Conservation (phyloP, 306 rosid species). For the Ochetophila trinervis region DNA sequence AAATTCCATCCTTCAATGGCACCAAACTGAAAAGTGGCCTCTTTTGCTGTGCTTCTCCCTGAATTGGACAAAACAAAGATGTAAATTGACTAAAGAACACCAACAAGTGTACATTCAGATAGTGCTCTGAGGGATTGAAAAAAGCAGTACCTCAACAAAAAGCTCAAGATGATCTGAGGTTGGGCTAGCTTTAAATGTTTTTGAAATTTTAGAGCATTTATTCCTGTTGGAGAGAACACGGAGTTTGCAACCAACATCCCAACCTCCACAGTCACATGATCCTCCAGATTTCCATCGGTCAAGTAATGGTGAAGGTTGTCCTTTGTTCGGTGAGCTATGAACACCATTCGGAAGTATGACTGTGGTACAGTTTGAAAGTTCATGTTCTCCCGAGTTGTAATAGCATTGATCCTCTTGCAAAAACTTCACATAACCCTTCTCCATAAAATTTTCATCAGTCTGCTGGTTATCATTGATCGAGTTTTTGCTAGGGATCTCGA, state of each 20-base stretch:
- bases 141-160: slow-evolving; percentile 53
- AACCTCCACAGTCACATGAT: slow-evolving; percentile 91
- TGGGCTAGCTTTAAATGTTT: slow-evolving; percentile 27
- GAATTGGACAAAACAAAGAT: slow-evolving; percentile 28
- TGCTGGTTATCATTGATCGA: slow-evolving; percentile 24
- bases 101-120: not conserved
- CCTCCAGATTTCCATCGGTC: slow-evolving; percentile 80
- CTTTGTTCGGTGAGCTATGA: slow-evolving; percentile 68
- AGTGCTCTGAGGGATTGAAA: slow-evolving; percentile 3
- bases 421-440: slow-evolving; percentile 37
- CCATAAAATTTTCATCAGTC: slow-evolving; percentile 21
- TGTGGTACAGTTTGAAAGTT: slow-evolving; percentile 22
- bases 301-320: slow-evolving; percentile 75
- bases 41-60: slow-evolving; percentile 56
- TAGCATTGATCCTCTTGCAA: slow-evolving; percentile 37
- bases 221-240: slow-evolving; percentile 59
- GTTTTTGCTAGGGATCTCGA: slow-evolving; percentile 49
- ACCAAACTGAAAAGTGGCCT: slow-evolving; percentile 55
- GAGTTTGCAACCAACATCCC: slow-evolving; percentile 94
- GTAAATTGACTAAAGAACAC: slow-evolving; percentile 13
- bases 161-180: slow-evolving; percentile 49
- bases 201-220: slow-evolving; percentile 23
- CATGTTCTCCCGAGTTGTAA: slow-evolving; percentile 42
- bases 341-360: slow-evolving; percentile 79
- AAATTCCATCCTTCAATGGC: slow-evolving; percentile 68